Base-by-base conservation (phyloP, 2,329 filamentous ascomycete genomes). In the Fusarium sp. region DNA sequence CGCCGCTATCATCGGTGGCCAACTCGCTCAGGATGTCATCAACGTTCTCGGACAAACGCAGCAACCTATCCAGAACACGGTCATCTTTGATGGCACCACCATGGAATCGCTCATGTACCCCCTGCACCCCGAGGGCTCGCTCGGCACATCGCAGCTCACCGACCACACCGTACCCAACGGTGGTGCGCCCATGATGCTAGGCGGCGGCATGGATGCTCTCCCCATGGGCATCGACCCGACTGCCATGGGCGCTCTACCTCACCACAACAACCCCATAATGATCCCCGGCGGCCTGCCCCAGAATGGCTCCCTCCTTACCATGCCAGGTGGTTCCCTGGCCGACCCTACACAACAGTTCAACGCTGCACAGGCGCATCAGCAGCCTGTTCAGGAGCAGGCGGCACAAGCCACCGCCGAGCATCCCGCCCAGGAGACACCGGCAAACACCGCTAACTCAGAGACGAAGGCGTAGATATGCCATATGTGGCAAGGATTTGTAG, bases 11-110 rank as follows among this genome's bases (percentile, higher is more conserved):
- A 81, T 99, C 10, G 95, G 95, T 44, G 95, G 93, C 9, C 88
- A 93, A 75, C 83, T 99, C 13, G 92, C 94, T 1, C 95, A 99
- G 78, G 95, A 99, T 74, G 93, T 97, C 47, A 98, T 99, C 78
- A 98, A 98, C 71, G 93, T 97, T 29, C 85, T 98, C 6, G 92
- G 93, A 44, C 88, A 91, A 74, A 88, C 91, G 36, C 93, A 98
- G 78, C 95, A 97, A 76, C 95, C 95, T 1, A 90, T 99, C 38
- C 95, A 99, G 79, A 99, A 99, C 76, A 87, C 97, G 74, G 85
- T 97, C 45, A 81, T 98, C 19, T 97, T 98, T 71, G 93, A 98
- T 74, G 93, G 93, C 12, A 91, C 92, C 68, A 85, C 83, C 41
- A 91, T 91, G 76, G 86, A 91, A 65, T 91, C 90, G 0, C 88